Base-by-base conservation (phyloP, 768 basidiomycete genomes). In the Rhodotorula kratochvilovae region DNA sequence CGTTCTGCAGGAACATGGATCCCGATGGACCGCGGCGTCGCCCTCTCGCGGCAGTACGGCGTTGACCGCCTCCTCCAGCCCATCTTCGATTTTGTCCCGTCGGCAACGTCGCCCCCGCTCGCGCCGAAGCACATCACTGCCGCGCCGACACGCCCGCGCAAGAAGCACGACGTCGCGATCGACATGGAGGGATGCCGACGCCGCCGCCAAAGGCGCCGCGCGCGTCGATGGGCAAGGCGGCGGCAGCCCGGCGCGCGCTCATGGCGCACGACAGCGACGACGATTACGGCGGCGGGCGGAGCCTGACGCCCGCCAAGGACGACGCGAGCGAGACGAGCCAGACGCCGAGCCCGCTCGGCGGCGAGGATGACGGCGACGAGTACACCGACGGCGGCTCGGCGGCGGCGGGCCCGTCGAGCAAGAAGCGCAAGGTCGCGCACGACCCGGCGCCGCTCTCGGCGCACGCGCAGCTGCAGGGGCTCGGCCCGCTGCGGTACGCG, bases 71-170 rank as follows among this genome's bases (percentile, higher is more conserved):
- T 90, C 27, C 84, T 99, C 29, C 88, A 90, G 46, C 92, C 96
- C 39, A 92, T 99, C 72, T 90, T 98, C 71, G 93, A 98, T 80
- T 97, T 94, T 78, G 86, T 89, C 68, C 90, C 94, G 6, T 88
- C 89, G 8, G 90, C 90, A 79, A 74, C 79, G 35, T 95, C 92
- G 74, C 92, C 92, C 1, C 96, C 96, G 31, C 86, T 91, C 48
- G 96, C 96, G 29, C 96, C 96, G 27, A 98, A 98, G 81, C 96
- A 99, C 81, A 83, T 93, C 45, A 92, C 92, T 27, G 87, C 91
- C 33, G 85, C 86, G 36, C 84, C 90, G 1, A 56, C 39, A 19
- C 64, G 75, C 25, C 67, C 76, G 7, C 69, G 66, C 45, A 76
- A 76, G 58, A 77, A 75, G 70, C 60, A 31, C 54, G 73, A 72